Percentiles rank a stretch among this genome's conserved stretches.
phyloP scores from a whole-genome alignment of 2,329 filamentous ascomycete genomes.

The Juglanconis sp. region DNA sequence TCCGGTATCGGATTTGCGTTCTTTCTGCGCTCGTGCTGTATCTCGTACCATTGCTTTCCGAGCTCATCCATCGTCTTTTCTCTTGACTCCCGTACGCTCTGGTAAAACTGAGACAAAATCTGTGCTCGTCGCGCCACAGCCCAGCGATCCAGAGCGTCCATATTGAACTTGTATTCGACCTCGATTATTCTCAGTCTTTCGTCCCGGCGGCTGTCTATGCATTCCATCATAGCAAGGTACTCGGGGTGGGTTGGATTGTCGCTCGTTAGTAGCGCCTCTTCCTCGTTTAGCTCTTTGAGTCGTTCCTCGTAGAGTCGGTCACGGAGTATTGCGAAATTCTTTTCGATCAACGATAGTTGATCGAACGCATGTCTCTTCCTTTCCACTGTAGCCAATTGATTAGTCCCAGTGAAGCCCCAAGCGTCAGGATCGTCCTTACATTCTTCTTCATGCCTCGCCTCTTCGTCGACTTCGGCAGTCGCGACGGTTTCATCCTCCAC shows the following conservation, averaged over 20 bases:
- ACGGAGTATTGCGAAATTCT: conserved; percentile 81
- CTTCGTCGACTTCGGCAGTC: conserved; percentile 55
- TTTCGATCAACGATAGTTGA: conserved; percentile 75
- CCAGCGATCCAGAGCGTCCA: conserved; percentile 68
- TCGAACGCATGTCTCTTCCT: conserved; percentile 78
- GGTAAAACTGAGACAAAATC: conserved; percentile 86
- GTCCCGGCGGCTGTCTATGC: conserved; percentile 76
- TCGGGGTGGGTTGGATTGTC: conserved; percentile 78
- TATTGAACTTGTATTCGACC: conserved; percentile 69
- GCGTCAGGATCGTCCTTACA: conserved; percentile 38
- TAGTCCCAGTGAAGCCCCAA: conserved; percentile 21
- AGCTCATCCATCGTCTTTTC: conserved; percentile 77
- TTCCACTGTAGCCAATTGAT: conserved; percentile 54
- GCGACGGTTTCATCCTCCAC: conserved; percentile 47
- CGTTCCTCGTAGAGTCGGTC: conserved; percentile 86
- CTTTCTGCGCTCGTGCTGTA: conserved; percentile 72
- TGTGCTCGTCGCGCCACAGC: conserved; percentile 81
- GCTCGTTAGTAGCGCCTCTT: conserved; percentile 59
- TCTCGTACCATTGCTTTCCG: conserved; percentile 87
- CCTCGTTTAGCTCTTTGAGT: conserved; percentile 73
- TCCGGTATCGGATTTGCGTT: conserved; percentile 77
- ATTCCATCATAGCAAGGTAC: conserved; percentile 84
- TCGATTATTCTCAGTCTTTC: conserved; percentile 76
- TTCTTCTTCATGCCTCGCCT: conserved; percentile 63
- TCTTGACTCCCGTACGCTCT: conserved; percentile 77